phyloP scores from a whole-genome alignment of 768 basidiomycete species.

The Lyophyllum semitale region DNA sequence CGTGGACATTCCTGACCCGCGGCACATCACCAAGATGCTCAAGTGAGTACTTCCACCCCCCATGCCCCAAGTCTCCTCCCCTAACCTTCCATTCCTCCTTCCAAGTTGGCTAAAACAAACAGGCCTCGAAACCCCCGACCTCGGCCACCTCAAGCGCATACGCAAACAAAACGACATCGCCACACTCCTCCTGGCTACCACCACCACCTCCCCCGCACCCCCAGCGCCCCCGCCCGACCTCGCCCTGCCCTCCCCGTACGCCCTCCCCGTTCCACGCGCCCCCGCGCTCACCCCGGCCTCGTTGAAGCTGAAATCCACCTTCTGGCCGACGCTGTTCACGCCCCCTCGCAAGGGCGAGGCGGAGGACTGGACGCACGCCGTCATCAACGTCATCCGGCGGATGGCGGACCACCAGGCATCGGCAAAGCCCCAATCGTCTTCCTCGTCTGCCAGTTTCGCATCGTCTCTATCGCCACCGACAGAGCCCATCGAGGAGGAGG shows the following conservation, averaged over 20 bases:
- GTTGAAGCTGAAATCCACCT: slow-evolving; percentile 59
- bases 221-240: slow-evolving; percentile 55
- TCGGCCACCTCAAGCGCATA: slow-evolving; percentile 79
- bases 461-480: neutral
- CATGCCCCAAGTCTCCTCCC: neutral
- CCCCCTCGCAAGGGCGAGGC: slow-evolving; percentile 69
- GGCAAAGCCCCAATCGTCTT: neutral
- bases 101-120: slow-evolving; percentile 70
- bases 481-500: slow-evolving; percentile 9
- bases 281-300: slow-evolving; percentile 71
- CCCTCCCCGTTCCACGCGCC: slow-evolving; percentile 60
- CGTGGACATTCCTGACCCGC: slow-evolving; percentile 68
- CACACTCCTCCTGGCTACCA: slow-evolving; percentile 60
- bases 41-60: slow-evolving; percentile 43
- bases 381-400: slow-evolving; percentile 71
- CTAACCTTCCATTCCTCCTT: neutral
- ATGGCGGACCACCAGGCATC: slow-evolving; percentile 58
- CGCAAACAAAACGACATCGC: slow-evolving; percentile 50
- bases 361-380: slow-evolving; percentile 80
- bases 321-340: slow-evolving; percentile 88
- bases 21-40: slow-evolving; percentile 59
- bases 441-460: neutral
- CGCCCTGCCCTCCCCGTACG: slow-evolving; percentile 53
- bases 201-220: slow-evolving; percentile 39
- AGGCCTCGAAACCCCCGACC: slow-evolving; percentile 58